phyloP scores from a whole-genome alignment of 2,329 filamentous ascomycete species.

The Alternaria conjuncta region DNA sequence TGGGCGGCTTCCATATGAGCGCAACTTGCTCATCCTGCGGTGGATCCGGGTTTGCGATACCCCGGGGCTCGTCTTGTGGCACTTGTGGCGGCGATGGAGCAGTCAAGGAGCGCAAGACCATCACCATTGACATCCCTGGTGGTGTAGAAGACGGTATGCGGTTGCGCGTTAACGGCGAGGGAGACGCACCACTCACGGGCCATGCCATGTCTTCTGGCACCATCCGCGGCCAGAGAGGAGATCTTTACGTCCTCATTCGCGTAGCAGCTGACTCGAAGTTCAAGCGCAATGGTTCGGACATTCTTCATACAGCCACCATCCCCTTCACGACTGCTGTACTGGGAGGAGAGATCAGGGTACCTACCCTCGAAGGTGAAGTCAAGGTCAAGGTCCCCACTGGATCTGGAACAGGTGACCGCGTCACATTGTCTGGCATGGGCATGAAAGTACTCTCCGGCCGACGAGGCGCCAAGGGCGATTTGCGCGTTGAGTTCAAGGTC shows the following conservation, averaged over 20 bases:
- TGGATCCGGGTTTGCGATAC: conserved; percentile 77
- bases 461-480: conserved; percentile 75
- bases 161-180: conserved; percentile 81
- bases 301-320: conserved; percentile 89
- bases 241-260: conserved; percentile 88
- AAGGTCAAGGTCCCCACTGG: conserved; percentile 91
- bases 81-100: conserved; percentile 85
- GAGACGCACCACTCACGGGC: conserved; percentile 83
- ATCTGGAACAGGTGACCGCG: conserved; percentile 88
- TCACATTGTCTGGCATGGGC: conserved; percentile 87
- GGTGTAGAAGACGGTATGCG: conserved; percentile 98
- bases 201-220: conserved; percentile 67
- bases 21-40: conserved; percentile 84
- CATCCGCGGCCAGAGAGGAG: conserved; percentile 72
- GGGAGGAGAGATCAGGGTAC: conserved; percentile 86
- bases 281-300: conserved; percentile 83
- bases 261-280: conserved; percentile 92
- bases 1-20: conserved; percentile 96
- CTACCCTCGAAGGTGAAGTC: conserved; percentile 88
- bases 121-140: conserved; percentile 89
- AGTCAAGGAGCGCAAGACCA: conserved; percentile 78
- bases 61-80: conserved; percentile 80
- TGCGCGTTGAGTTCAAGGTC: conserved; percentile 94
- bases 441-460: conserved; percentile 77
- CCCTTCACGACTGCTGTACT: conserved; percentile 92